phyloP scores from a whole-genome alignment of 2,329 filamentous ascomycete genomes.

The Ceratocystis ficicola region DNA sequence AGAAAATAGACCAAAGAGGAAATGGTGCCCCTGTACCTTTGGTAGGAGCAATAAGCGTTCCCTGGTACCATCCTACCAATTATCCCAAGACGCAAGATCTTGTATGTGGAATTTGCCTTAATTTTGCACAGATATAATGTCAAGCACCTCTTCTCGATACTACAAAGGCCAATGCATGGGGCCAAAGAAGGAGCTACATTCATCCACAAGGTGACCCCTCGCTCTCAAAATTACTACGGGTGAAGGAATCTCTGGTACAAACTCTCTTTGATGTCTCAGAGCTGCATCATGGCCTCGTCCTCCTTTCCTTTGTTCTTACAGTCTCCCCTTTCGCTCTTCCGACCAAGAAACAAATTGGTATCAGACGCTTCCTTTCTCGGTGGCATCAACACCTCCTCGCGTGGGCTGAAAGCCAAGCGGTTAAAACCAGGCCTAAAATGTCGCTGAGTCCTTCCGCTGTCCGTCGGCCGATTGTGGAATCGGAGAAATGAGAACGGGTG shows the following conservation, averaged over 20 bases:
- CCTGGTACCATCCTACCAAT: background rate
- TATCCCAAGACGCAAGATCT: background rate
- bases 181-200: background rate
- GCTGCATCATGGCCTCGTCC: background rate
- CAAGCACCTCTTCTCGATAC: background rate
- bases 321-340: background rate
- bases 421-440: background rate
- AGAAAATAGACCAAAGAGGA: background rate
- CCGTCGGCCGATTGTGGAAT: background rate
- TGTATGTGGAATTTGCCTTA: background rate
- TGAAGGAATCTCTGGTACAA: background rate
- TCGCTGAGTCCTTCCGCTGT: background rate
- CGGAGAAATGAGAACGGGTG: conserved; percentile 3
- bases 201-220: background rate
- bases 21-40: background rate
- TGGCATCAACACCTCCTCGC: background rate
- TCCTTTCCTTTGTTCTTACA: background rate
- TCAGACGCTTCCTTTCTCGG: background rate
- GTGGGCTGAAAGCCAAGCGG: background rate
- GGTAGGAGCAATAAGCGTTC: conserved; percentile 5
- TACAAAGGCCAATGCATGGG: background rate
- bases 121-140: conserved; percentile 1
- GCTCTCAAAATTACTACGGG: conserved; percentile 1
- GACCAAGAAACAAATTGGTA: background rate
- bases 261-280: conserved; percentile 6